Conservation (phyloP, 805 yeast genomes). For the Alloascoidea hylecoeti region DNA sequence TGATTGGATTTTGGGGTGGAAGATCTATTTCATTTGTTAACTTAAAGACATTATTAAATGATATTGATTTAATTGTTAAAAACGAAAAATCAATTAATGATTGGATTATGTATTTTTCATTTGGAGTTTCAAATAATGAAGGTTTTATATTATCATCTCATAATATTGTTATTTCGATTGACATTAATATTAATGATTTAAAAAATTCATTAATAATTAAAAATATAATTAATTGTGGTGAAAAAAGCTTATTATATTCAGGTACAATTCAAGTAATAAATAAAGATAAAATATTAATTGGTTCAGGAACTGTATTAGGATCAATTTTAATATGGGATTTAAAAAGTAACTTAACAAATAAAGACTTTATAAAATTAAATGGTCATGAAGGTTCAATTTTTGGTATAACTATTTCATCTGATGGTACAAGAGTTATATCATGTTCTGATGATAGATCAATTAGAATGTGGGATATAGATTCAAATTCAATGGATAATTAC, state of each 20-base stretch:
- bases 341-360: slow-evolving; percentile 13
- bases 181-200: slow-evolving; percentile 11
- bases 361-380: slow-evolving; percentile 31
- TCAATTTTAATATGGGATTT: slow-evolving; percentile 76
- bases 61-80: slow-evolving; percentile 4
- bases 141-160: slow-evolving; percentile 65
- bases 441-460: slow-evolving; percentile 94
- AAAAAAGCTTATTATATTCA: slow-evolving; percentile 76
- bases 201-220: slow-evolving; percentile 11
- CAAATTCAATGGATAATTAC: slow-evolving; percentile 43
- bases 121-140: slow-evolving; percentile 22
- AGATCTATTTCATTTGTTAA: slow-evolving; percentile 41
- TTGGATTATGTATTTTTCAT: slow-evolving; percentile 63
- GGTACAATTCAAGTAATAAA: slow-evolving; percentile 50
- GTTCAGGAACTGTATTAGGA: slow-evolving; percentile 90
- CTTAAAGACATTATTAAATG: slow-evolving; percentile 17
- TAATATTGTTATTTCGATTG: slow-evolving; percentile 39
- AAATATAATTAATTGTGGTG: slow-evolving; percentile 32
- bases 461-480: slow-evolving; percentile 48
- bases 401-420: slow-evolving; percentile 48
- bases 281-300: slow-evolving; percentile 33
- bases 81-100: slow-evolving; percentile 49
- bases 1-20: slow-evolving; percentile 49
- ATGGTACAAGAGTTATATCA: slow-evolving; percentile 45
- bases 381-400: slow-evolving; percentile 91